Evolutionary conservation across 1,284 basidiomycete genomes (phyloP).

Genomic region (Ceratorhiza oryzae-sativae): DNA sequence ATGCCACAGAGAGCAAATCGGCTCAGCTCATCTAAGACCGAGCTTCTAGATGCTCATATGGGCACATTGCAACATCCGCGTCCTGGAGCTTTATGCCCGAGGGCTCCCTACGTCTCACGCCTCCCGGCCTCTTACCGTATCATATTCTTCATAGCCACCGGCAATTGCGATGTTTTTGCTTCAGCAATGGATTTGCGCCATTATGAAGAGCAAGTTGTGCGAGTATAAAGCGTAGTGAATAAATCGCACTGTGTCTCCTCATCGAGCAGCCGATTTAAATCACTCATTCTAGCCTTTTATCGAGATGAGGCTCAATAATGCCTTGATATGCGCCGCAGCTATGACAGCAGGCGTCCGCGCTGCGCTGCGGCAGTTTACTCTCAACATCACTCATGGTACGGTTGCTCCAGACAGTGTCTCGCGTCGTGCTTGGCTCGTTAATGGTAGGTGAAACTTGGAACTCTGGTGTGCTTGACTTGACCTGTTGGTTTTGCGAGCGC

Average conservation of each 20-base stretch:
- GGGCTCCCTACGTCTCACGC: background rate
- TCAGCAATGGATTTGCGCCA: too few relatives aligned
- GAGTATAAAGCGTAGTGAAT: background rate
- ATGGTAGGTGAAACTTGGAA: too few relatives aligned
- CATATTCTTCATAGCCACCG: background rate
- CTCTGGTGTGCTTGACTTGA: background rate
- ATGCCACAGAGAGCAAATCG: too few relatives aligned
- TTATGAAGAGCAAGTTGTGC: background rate
- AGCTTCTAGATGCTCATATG: background rate
- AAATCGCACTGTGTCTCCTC: background rate
- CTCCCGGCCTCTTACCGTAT: background rate
- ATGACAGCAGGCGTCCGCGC: constrained; percentile 10
- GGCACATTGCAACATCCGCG: background rate
- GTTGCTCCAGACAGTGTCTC: constrained; percentile 38
- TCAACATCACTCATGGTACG: constrained; percentile 24
- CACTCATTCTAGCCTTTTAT: background rate
- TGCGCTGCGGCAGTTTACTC: constrained; percentile 22
- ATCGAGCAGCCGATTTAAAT: background rate
- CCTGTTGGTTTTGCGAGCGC: background rate
- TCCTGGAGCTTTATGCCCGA: background rate
- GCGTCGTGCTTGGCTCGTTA: constrained; percentile 15
- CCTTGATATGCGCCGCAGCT: background rate
- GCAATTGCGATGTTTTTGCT: too few relatives aligned
- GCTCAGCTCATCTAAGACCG: background rate
- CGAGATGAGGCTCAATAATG: constrained; percentile 5